Evolutionary conservation across 2,329 filamentous ascomycete species (phyloP), one percentile per base, ranked within the genome.

Genomic region (Pleoardoris graminearum): DNA sequence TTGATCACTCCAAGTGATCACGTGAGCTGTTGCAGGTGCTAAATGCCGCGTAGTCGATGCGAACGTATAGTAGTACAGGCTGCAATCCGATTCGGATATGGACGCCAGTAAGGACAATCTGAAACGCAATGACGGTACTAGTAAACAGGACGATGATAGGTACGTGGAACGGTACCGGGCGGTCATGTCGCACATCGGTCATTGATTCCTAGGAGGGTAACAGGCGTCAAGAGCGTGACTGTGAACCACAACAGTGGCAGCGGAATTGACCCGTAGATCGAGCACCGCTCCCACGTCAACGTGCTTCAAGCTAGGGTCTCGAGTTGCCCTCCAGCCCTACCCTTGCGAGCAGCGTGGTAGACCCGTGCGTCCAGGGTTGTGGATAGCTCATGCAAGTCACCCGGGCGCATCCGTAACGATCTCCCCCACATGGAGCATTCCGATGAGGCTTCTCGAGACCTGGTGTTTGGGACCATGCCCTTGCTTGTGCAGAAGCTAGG

Each of bases 141-240:
- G 51, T 41, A 59, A 25, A 51, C 56, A 58, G 54, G 55, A 50
- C 44, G 54, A 22, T 35, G 54, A 53, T 27, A 42, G 44, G 39
- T 50, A 52, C 52, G 63, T 66, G 61, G 60, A 64, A 69, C 65
- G 54, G 58, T 60, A 54, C 53, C 58, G 48, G 58, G 57, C 57
- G 54, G 46, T 59, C 48, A 57, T 58, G 66, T 69, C 50, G 62
- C 57, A 71, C 68, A 48, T 53, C 57, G 60, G 62, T 63, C 59
- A 65, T 63, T 65, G 55, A 45, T 48, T 47, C 46, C 38, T 27
- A 50, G 29, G 32, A 54, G 17, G 36, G 51, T 45, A 48, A 32
- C 37, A 44, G 45, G 46, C 36, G 45, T 37, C 41, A 43, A 25
- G 44, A 47, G 27, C 41, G 42, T 22, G 49, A 45, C 33, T 17